A percentile compares a stretch with the other conserved stretches of the same genome.
These are phyloP conservation scores for Macrocybe sp. DNA, from an alignment of 1,284 basidiomycete species.

Conservation along the genomic window DNA sequence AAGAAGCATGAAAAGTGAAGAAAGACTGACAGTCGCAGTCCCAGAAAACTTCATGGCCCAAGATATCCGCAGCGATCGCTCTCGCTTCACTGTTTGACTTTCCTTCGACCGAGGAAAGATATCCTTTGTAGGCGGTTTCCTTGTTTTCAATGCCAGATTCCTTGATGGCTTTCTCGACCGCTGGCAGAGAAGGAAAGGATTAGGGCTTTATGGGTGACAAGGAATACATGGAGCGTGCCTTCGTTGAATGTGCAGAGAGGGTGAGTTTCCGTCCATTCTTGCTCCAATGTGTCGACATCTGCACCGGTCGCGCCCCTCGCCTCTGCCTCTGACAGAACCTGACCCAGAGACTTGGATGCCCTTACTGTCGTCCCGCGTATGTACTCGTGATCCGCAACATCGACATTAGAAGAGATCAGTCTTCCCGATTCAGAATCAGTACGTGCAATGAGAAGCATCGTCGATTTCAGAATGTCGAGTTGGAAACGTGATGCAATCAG, in stretches of 20 bases:
- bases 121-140: conserved; percentile 51
- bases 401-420: conserved; percentile 82
- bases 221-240: conserved; percentile 39
- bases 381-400: conserved; percentile 75
- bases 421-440: conserved; percentile 91
- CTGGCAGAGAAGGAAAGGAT: conserved; percentile 27
- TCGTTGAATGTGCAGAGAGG: conserved; percentile 81
- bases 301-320: conserved; percentile 59
- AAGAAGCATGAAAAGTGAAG: conserved; percentile 2
- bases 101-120: conserved; percentile 53
- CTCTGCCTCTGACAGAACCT: conserved; percentile 75
- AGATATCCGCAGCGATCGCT: conserved; percentile 65
- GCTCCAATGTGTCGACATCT: conserved; percentile 75
- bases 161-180: conserved; percentile 57
- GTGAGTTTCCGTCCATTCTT: conserved; percentile 71
- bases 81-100: conserved; percentile 77
- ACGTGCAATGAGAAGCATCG: conserved; percentile 86
- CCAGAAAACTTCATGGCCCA: conserved; percentile 74
- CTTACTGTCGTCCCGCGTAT: conserved; percentile 67
- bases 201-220: not conserved
- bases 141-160: conserved; percentile 48
- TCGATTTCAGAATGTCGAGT: conserved; percentile 82
- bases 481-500: conserved; percentile 84
- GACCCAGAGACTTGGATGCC: conserved; percentile 59
- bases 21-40: conserved; percentile 73